Evolutionary conservation across 768 basidiomycete species (phyloP).

Genomic region (Auricularia auricula-judae): DNA sequence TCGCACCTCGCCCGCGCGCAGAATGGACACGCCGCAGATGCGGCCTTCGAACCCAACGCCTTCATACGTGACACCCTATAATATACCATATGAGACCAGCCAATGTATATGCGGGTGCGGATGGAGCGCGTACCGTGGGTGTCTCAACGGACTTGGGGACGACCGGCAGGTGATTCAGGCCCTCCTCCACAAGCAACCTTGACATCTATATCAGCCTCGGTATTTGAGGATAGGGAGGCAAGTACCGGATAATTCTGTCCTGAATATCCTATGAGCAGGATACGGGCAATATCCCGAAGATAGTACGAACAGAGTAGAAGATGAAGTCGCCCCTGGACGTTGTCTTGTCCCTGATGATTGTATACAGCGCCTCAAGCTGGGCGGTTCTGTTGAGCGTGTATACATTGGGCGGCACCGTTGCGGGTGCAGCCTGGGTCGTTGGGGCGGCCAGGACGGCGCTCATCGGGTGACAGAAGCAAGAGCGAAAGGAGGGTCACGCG

Average conservation of each 20-base stretch:
- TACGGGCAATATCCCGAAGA: constrained; percentile 17
- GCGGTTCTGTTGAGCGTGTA: constrained; percentile 81
- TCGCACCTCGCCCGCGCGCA: constrained; percentile 82
- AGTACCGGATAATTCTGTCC: background rate
- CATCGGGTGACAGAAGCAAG: background rate
- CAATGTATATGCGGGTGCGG: background rate
- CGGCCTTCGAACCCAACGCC: constrained; percentile 94
- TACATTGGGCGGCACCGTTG: constrained; percentile 64
- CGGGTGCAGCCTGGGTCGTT: constrained; percentile 25
- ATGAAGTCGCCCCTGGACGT: constrained; percentile 90
- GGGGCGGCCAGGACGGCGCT: constrained; percentile 4
- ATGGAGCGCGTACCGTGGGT: constrained; percentile 46
- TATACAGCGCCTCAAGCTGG: constrained; percentile 91
- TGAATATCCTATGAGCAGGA: background rate
- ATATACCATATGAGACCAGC: constrained; percentile 10
- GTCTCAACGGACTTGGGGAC: constrained; percentile 66
- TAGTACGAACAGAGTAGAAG: constrained; percentile 91
- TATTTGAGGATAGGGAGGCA: background rate
- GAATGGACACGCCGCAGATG: constrained; percentile 92
- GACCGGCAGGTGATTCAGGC: constrained; percentile 80
- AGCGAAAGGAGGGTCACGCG: background rate
- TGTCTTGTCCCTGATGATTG: constrained; percentile 83
- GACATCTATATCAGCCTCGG: background rate
- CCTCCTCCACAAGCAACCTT: constrained; percentile 67
- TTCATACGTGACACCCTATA: constrained; percentile 67